Percentiles rank a stretch among this genome's conserved stretches.
Evolutionary conservation across 495 filamentous ascomycete species (phyloP).

Genomic region (Penicillium ucsense): DNA sequence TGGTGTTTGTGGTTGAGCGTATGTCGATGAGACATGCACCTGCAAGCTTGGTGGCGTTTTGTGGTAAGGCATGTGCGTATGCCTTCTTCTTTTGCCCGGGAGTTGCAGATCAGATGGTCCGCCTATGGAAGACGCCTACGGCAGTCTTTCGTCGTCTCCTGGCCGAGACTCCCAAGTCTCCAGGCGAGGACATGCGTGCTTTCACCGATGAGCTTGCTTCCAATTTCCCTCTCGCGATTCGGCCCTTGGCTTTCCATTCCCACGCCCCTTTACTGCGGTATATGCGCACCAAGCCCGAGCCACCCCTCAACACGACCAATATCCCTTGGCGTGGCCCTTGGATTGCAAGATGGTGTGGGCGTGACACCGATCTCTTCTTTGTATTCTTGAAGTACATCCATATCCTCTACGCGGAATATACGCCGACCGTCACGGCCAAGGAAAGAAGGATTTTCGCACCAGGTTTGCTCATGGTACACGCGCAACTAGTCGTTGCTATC

Average conservation of each 20-base stretch:
- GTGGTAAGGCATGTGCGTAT: conserved; percentile 88
- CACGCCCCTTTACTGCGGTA: conserved; percentile 49
- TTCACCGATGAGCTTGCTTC: conserved; percentile 47
- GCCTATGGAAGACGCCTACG: conserved; percentile 66
- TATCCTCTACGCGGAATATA: conserved; percentile 69
- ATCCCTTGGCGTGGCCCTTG: conserved; percentile 83
- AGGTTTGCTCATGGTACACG: conserved; percentile 73
- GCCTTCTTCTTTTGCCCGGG: conserved; percentile 94
- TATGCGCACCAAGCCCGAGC: conserved; percentile 56
- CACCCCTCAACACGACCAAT: conserved; percentile 59
- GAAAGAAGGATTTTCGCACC: conserved; percentile 57
- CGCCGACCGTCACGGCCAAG: conserved; percentile 57
- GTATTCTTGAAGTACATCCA: conserved; percentile 90
- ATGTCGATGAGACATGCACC: conserved; percentile 86
- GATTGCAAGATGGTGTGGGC: conserved; percentile 77
- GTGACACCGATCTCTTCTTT: conserved; percentile 88
- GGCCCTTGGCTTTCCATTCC: conserved; percentile 62
- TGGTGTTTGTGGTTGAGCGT: conserved; percentile 82
- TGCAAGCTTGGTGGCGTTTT: conserved; percentile 85
- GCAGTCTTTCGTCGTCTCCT: conserved; percentile 60
- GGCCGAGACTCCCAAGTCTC: conserved; percentile 49
- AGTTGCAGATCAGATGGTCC: conserved; percentile 74
- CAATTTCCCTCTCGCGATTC: conserved; percentile 64
- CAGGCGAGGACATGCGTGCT: conserved; percentile 26
- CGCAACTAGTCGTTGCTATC: conserved; percentile 71